A percentile compares a stretch with the other conserved stretches of the same genome.
phyloP scores from a whole-genome alignment of 2,329 filamentous ascomycete genomes.

The Truncatella angustata region DNA sequence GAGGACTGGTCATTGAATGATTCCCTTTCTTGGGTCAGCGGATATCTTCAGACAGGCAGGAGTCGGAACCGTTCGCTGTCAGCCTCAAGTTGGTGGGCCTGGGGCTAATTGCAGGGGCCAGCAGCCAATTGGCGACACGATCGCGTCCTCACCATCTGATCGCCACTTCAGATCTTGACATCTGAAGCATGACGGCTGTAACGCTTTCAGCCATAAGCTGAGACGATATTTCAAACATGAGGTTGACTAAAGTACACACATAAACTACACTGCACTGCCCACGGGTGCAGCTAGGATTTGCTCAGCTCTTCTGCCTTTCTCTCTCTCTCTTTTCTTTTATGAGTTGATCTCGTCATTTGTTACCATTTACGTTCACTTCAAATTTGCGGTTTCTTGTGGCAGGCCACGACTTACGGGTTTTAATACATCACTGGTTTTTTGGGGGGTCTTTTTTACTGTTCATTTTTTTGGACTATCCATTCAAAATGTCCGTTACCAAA shows the following conservation, averaged over 20 bases:
- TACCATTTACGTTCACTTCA: constrained; percentile 2
- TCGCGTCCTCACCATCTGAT: constrained; percentile 2
- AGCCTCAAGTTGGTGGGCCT: constrained; percentile 8
- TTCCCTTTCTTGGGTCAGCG: not conserved
- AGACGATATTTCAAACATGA: constrained; percentile 5
- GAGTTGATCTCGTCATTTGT: constrained; percentile 5
- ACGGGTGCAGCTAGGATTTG: not conserved
- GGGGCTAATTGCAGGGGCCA: not conserved
- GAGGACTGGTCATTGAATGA: too few relatives aligned
- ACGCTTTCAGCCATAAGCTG: not conserved
- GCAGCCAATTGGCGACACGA: not conserved
- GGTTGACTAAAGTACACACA: not conserved
- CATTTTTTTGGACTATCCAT: not conserved
- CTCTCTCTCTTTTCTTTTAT: not conserved
- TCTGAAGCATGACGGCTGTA: not conserved
- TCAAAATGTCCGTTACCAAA: not conserved
- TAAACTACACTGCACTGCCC: not conserved
- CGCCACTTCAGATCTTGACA: not conserved
- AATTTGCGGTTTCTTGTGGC: not conserved
- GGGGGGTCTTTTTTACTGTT: not conserved
- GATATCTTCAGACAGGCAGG: constrained; percentile 5
- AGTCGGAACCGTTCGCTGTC: constrained; percentile 4
- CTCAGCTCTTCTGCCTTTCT: not conserved
- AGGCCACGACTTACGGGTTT: not conserved
- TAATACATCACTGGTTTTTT: not conserved